These are phyloP conservation scores for Metschnikowia bowlesiae DNA, from an alignment of 805 yeast species.

Conservation along the genomic window DNA sequence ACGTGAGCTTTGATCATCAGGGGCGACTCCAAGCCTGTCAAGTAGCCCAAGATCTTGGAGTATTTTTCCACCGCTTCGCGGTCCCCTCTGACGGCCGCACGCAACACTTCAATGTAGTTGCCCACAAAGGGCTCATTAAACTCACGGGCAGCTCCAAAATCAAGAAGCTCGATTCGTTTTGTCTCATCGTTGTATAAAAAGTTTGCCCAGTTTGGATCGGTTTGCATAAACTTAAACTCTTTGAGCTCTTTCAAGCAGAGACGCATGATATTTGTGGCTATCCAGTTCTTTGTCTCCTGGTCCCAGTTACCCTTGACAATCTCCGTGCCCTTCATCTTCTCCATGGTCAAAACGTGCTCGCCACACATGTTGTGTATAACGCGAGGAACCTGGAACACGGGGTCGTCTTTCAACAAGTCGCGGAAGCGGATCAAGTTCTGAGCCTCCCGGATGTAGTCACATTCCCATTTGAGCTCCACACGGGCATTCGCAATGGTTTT, in stretches of 20 bases:
- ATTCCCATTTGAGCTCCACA: conserved; percentile 93
- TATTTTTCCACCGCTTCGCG: conserved; percentile 56
- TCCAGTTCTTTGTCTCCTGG: conserved; percentile 73
- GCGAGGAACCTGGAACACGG: conserved; percentile 72
- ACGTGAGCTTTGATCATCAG: conserved; percentile 90
- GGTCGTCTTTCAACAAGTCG: conserved; percentile 48
- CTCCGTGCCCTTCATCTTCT: conserved; percentile 76
- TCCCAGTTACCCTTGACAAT: conserved; percentile 71
- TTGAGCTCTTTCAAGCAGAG: conserved; percentile 84
- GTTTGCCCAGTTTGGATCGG: conserved; percentile 99
- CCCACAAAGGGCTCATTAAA: conserved; percentile 63
- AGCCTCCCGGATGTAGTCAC: conserved; percentile 92
- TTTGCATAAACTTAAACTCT: conserved; percentile 87
- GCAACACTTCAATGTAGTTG: conserved; percentile 65
- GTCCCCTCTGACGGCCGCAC: conserved; percentile 71
- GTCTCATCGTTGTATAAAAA: conserved; percentile 76
- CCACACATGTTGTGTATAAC: conserved; percentile 78
- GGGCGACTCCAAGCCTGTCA: conserved; percentile 85
- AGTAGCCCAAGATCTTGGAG: conserved; percentile 74
- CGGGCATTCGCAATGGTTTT: conserved; percentile 91
- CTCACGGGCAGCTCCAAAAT: conserved; percentile 92
- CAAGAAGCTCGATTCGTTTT: conserved; percentile 75
- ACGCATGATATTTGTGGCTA: conserved; percentile 82
- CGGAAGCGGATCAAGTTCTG: conserved; percentile 64
- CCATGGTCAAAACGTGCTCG: conserved; percentile 84